Base-by-base conservation (phyloP, 208 protist species). In the Crithidia fasciculata region DNA sequence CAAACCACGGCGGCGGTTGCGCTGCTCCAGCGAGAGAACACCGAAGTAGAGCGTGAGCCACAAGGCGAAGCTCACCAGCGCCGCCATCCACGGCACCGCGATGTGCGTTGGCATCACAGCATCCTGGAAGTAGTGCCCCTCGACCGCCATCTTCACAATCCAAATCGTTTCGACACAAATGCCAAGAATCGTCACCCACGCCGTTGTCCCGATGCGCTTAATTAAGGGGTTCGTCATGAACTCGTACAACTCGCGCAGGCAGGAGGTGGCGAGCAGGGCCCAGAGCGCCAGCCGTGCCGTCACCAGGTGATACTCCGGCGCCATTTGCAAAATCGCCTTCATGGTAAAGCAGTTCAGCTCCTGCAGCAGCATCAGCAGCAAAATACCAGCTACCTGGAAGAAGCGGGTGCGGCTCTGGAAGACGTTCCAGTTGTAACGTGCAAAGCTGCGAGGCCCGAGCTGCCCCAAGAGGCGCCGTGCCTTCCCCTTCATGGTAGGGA, bases 321-420 rank as follows among this genome's bases (percentile, higher is more conserved):
- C 79, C 74, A 99, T 89, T 64, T 94, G 94, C n/a, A 99, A 77
- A 8, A 99, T 86, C 50, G 89, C 84, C 83, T 99, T 99, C 64
- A 99, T 86, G 37, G 97, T 99, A 84, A 99, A 99, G 39, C 95
- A 96, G 78, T 98, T 98, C 18, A 98, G 41, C 65, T 99, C 98
- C 70, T 97, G 85, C 8, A 98, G 36, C 83, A 97, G 84, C 84
- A 99, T 76, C 74, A 94, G 50, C 71, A 47, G 16, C 57, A 99
- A 63, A 72, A 94, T 44, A 85, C 78, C 60, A 39, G 62, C 12
- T 15, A 92, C 85, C 74, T 95, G 87, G 7, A 94, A 63, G 74
- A 93, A 90, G 36, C 91, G 83, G 52, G 87, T 91, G 3, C 81
- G 76, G 63, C 78, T 90, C 65, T 88, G 68, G 69, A 96, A 91